Evolutionary conservation across 345 rosid genomes (phyloP).

Genomic region (Populus euphratica): DNA sequence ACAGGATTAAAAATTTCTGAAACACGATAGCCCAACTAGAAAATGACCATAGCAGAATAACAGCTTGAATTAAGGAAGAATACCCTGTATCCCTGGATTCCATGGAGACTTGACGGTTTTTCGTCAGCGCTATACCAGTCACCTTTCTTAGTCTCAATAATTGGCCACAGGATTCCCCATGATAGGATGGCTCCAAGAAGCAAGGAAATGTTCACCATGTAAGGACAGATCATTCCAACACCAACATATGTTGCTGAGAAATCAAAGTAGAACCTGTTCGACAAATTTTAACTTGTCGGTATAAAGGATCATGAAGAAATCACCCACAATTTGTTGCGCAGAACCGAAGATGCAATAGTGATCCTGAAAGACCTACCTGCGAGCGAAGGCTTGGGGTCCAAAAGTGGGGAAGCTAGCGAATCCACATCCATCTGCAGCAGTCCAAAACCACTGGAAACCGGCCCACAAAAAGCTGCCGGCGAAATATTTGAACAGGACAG

Average conservation of each 20-base stretch:
- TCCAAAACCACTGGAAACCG: conserved; percentile 65
- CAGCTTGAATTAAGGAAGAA: background rate
- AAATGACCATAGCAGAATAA: background rate
- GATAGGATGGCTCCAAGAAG: conserved; percentile 75
- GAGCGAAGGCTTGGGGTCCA: conserved; percentile 55
- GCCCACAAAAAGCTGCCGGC: conserved; percentile 48
- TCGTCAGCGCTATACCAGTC: conserved; percentile 58
- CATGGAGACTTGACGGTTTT: conserved; percentile 52
- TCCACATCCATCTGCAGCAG: conserved; percentile 65
- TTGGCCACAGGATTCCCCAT: conserved; percentile 89
- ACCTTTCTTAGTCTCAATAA: conserved; percentile 61
- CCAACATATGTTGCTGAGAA: conserved; percentile 88
- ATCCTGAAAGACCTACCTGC: conserved; percentile 34
- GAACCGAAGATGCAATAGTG: too few species aligned
- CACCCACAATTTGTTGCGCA: too few species aligned
- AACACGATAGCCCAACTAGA: background rate
- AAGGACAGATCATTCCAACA: conserved; percentile 90
- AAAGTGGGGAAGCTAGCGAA: conserved; percentile 73
- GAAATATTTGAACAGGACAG: conserved; percentile 43
- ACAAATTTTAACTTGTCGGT: background rate
- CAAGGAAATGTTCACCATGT: conserved; percentile 74
- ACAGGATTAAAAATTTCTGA: background rate
- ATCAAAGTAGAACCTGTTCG: conserved; percentile 75
- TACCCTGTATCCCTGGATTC: conserved; percentile 81
- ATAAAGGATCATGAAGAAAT: too few species aligned